Base-by-base conservation (phyloP, 2,329 filamentous ascomycete genomes). In the Colletotrichum noveboracense region DNA sequence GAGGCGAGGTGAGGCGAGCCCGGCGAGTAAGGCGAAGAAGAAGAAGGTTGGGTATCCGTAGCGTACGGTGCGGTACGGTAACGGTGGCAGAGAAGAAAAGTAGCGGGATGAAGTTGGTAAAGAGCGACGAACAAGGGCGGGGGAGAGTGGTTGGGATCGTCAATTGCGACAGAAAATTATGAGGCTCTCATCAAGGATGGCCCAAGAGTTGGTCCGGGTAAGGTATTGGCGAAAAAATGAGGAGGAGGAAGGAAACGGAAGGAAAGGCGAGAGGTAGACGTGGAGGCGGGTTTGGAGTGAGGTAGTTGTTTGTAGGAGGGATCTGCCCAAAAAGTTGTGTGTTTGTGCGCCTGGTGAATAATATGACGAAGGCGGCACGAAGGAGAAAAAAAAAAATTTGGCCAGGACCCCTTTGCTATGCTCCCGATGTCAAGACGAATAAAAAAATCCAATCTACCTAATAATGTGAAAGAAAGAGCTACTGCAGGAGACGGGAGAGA, bases 401-500 rank as follows among this genome's bases (percentile, higher is more conserved):
- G 58, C 18, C 61, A 52, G 68, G 61, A 61, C 67, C 61, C 52
- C 52, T 74, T 71, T 60, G 68, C 68, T 48, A 36, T 71, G 68
- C 52, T 66, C 60, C 66, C 43, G 52, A 30, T 69, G 36, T 69
- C 66, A 71, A 60, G 28, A 36, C 52, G 60, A 64, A 62, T 36
- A 55, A 55, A 36, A 36, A 71, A 71, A 60, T 12, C 18, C 38
- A 48, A 48, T 66, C 48, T 48, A 65, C 52, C 52, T 60, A n/a
- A 38, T 2, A 38, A 66, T 32, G 61, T 64, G 72, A 28, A 62
- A 75, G 69, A 64, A n/a, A 48, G 38, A 21, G 38, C 38, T 48
- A 43, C 69, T 75, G 69, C 55, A 68, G 56, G 69, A 66, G 56
- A 62, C 26, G 55, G 38, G 48, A 66, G 32, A 74, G 66, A 65